Conservation (phyloP, 164 flowering plant genomes). For the Annona squamosa region DNA sequence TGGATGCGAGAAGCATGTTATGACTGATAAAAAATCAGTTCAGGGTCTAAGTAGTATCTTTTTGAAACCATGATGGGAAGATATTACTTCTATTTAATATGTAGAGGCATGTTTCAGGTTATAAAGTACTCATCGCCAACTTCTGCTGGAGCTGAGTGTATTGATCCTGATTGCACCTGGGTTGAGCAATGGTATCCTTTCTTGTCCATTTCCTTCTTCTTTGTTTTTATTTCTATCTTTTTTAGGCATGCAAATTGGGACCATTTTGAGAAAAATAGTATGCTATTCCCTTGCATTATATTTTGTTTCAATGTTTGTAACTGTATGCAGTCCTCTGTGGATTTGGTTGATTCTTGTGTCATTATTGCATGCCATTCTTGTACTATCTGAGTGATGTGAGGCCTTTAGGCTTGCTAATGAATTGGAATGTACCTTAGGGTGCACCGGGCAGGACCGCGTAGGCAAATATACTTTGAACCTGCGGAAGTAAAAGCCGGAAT, state of each 20-base stretch:
- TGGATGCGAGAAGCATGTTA: neutral
- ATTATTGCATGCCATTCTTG: neutral
- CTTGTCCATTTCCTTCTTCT: neutral
- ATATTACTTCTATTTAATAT: neutral
- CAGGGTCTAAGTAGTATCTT: neutral
- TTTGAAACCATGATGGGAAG: neutral
- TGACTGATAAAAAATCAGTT: neutral
- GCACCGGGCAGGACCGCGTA: conserved; percentile 94
- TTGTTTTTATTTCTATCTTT: neutral
- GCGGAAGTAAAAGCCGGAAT: conserved; percentile 87
- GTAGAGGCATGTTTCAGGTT: conserved; percentile 34
- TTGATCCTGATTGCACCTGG: conserved; percentile 86
- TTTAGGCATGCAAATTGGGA: neutral
- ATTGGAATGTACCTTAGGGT: conserved; percentile 40
- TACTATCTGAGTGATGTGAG: neutral
- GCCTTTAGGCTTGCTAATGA: neutral
- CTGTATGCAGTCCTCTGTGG: neutral
- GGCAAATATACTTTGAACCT: conserved; percentile 75
- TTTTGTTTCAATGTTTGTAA: neutral
- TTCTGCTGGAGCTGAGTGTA: conserved; percentile 95
- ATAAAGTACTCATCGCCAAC: conserved; percentile 71
- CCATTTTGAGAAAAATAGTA: neutral
- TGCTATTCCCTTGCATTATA: neutral
- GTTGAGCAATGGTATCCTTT: conserved; percentile 79
- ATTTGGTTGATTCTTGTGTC: neutral